phyloP scores from a whole-genome alignment of 2,329 filamentous ascomycete species.

The Blastomyces silverae region DNA sequence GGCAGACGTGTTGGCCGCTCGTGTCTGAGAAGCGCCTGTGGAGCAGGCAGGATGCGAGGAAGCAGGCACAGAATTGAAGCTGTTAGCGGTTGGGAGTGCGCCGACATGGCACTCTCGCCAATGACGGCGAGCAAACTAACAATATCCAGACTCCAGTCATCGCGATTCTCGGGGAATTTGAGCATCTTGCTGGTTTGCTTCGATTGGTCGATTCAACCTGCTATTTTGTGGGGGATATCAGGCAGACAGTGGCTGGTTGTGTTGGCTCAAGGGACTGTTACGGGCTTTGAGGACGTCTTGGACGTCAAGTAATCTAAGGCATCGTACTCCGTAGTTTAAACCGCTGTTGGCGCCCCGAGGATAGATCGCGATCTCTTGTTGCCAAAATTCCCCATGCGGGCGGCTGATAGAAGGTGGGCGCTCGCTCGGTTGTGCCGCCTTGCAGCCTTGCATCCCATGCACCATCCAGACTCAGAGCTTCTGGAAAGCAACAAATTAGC shows the following conservation, averaged over 20 bases:
- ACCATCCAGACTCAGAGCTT: neutral
- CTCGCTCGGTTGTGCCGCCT: neutral
- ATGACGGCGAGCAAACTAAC: constrained; percentile 58
- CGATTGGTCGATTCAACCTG: neutral
- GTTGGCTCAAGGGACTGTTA: neutral
- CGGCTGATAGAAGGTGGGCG: neutral
- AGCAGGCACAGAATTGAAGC: constrained; percentile 53
- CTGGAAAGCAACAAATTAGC: neutral
- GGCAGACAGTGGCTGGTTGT: neutral
- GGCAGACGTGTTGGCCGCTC: constrained; percentile 52
- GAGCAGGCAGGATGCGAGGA: constrained; percentile 56
- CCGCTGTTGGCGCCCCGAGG: neutral
- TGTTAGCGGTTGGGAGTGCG: constrained; percentile 54
- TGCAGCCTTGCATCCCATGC: neutral
- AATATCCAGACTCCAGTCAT: constrained; percentile 54
- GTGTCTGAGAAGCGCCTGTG: constrained; percentile 55
- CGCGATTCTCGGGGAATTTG: constrained; percentile 11
- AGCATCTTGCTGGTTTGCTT: constrained; percentile 3
- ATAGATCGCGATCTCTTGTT: neutral
- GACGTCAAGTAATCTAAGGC: neutral
- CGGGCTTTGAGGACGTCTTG: neutral
- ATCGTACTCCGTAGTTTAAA: neutral
- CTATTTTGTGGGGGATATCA: neutral
- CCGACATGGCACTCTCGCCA: constrained; percentile 53
- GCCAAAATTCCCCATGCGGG: neutral